These are phyloP conservation scores for Clavispora santaluciae DNA, from an alignment of 805 yeast species.

Conservation along the genomic window DNA sequence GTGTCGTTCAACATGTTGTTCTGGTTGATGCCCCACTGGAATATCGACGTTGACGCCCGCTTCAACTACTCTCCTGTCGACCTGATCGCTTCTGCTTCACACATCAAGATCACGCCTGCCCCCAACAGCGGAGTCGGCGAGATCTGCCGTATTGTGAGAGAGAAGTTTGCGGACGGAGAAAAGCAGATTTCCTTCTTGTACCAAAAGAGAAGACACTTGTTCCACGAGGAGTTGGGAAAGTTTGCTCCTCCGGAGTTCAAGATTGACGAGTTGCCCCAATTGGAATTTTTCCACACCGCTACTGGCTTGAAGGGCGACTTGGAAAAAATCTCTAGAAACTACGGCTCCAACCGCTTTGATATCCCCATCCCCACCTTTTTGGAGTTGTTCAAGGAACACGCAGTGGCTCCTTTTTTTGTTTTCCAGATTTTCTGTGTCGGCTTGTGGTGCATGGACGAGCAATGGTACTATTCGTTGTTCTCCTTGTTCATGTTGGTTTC, in stretches of 20 bases:
- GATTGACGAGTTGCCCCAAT: slow-evolving; percentile 54
- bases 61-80: slow-evolving; percentile 63
- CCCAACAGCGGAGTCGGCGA: slow-evolving; percentile 85
- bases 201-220: slow-evolving; percentile 88
- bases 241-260: slow-evolving; percentile 83
- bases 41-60: slow-evolving; percentile 57
- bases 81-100: slow-evolving; percentile 58
- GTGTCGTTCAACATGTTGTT: slow-evolving; percentile 69
- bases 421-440: slow-evolving; percentile 96
- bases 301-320: slow-evolving; percentile 56
- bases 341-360: slow-evolving; percentile 85
- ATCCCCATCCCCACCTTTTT: slow-evolving; percentile 90
- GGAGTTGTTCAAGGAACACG: slow-evolving; percentile 94
- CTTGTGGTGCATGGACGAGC: slow-evolving; percentile 92
- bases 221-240: slow-evolving; percentile 44
- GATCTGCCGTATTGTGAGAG: slow-evolving; percentile 60
- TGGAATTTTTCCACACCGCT: slow-evolving; percentile 51
- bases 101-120: slow-evolving; percentile 72
- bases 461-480: slow-evolving; percentile 92
- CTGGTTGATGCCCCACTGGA: slow-evolving; percentile 94
- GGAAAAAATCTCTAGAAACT: slow-evolving; percentile 47
- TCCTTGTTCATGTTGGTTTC: slow-evolving; percentile 87
- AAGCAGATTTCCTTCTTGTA: slow-evolving; percentile 69
- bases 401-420: slow-evolving; percentile 96
- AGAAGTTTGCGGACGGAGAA: slow-evolving; percentile 50